phyloP scores from a whole-genome alignment of 2,329 filamentous ascomycete genomes.

The Colletotrichum sojae region DNA sequence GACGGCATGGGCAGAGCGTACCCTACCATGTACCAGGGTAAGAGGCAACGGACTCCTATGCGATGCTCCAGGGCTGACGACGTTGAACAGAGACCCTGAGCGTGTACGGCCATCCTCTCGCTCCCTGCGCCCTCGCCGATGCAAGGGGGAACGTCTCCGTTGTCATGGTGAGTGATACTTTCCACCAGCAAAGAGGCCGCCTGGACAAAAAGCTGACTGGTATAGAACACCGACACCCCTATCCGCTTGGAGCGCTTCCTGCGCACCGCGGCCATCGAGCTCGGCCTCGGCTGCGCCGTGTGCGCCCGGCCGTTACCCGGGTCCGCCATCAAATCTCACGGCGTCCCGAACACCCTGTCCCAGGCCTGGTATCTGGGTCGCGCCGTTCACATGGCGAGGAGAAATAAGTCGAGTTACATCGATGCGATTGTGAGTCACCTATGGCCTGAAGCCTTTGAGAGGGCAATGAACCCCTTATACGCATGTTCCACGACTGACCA shows the following conservation, averaged over 20 bases:
- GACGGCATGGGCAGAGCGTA: conserved; percentile 57
- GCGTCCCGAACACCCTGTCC: conserved; percentile 52
- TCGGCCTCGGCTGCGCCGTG: conserved; percentile 55
- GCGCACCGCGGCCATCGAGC: conserved; percentile 53
- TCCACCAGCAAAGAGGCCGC: accelerated
- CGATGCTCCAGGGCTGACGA: no score
- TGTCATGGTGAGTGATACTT: conserved; percentile 45
- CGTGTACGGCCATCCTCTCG: conserved; percentile 54
- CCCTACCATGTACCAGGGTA: conserved; percentile 50
- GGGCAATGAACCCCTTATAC: no score
- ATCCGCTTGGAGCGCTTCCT: conserved; percentile 53
- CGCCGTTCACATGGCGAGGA: conserved; percentile 49
- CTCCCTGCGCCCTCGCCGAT: conserved; percentile 52
- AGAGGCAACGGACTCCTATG: conserved; percentile 40
- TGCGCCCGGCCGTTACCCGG: conserved; percentile 52
- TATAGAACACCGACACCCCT: conserved; percentile 52
- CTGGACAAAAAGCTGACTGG: background rate
- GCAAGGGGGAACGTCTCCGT: conserved; percentile 45
- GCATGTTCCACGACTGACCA: no score
- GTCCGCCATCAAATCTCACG: conserved; percentile 50
- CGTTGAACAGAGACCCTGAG: conserved; percentile 51
- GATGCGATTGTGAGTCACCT: conserved; percentile 45
- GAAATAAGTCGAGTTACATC: conserved; percentile 46
- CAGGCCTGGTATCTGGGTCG: conserved; percentile 53
- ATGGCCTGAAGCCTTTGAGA: no score